These are phyloP conservation scores for Vachellia pachyceras DNA, from an alignment of 306 rosid species.

Conservation along the genomic window DNA sequence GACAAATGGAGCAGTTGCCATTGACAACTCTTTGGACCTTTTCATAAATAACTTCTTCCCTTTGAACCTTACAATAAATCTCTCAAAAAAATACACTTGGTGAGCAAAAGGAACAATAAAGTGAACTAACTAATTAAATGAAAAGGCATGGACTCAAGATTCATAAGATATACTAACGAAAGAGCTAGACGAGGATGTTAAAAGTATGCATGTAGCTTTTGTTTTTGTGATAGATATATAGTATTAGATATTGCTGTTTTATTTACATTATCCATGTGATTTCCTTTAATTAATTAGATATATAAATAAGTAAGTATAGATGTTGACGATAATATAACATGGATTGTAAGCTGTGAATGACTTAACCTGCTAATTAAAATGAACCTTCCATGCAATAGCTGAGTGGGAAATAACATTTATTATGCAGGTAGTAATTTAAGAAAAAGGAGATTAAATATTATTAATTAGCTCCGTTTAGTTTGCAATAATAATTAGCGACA, in stretches of 20 bases:
- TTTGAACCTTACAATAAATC: too few species aligned
- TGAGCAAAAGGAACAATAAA: neutral
- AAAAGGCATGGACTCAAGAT: neutral
- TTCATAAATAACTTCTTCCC: too few species aligned
- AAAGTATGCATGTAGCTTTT: neutral
- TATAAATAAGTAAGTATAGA: neutral
- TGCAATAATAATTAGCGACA: neutral
- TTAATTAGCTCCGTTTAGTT: too few species aligned
- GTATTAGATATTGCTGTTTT: neutral
- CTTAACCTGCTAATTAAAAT: neutral
- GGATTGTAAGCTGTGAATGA: slow-evolving; percentile 1
- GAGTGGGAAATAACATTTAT: too few species aligned
- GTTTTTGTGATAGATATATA: neutral
- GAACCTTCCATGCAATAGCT: slow-evolving; percentile 6
- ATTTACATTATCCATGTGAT: neutral
- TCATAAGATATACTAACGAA: neutral
- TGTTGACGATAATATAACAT: neutral
- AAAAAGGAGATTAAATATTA: too few species aligned
- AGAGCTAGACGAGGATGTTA: neutral
- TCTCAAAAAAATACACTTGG: neutral
- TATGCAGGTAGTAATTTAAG: too few species aligned
- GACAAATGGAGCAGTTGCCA: too few species aligned
- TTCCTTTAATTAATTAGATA: neutral
- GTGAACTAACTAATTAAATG: neutral
- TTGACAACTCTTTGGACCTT: too few species aligned